Base-by-base conservation (phyloP, 73 alveolate species). In the Paramecium sexaurelia region DNA sequence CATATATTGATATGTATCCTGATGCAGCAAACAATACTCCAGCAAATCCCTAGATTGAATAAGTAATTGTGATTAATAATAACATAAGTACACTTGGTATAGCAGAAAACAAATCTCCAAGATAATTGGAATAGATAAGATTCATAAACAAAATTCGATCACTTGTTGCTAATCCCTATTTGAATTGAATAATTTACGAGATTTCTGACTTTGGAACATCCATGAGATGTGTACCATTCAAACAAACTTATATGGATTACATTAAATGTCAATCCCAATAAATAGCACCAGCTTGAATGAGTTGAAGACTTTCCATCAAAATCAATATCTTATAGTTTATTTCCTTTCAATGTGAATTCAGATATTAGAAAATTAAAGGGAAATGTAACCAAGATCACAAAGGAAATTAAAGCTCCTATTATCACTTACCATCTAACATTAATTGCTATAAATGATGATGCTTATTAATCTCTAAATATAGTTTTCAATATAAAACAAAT, bases 171-270 rank as follows among this genome's bases (percentile, higher is more conserved):
- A 78, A 43, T 19, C 75, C 43, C 90, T 78, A 45, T 40, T 39
- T 39, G 29, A 40, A 40, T 41, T 78, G 9, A 41, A 78, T 71
- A 71, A 35, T n/a, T 51, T 78, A 78, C 90, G 26, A 78, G 45
- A 78, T 39, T 39, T 40, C 90, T 7, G 22, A 78, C 90, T 27
- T 78, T 78, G 0, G 90, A 61, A 33, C 90, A 78, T 78, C 90
- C 90, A 78, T 78, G 90, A 10, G 75, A 41, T 20, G 90, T 78
- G 41, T 78, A 78, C 90, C 90, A 78, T 45, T 78, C 90, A 78
- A 29, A 78, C 41, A 78, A 22, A 78, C 90, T 78, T 9, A 78
- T 78, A 22, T 78, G 90, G 9, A 78, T 20, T n/a, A 78, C 75
- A 24, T 78, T 78, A 20, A 78, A 32, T 9, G 41, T 78, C 32